Conservation (phyloP, 2,329 filamentous ascomycete genomes). For the Trichophyton simii region DNA sequence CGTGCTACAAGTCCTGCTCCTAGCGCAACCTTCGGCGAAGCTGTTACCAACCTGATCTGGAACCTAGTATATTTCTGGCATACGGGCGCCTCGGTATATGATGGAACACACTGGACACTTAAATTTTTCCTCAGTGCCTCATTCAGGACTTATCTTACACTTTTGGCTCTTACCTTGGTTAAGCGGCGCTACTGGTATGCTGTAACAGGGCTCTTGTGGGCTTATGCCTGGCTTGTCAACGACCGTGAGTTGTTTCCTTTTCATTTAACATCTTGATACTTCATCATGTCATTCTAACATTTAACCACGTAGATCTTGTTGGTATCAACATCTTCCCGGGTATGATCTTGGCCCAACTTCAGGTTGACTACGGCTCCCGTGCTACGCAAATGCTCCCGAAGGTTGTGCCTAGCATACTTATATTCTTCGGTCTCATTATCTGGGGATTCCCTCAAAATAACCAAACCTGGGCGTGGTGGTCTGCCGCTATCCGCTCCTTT, state of each 20-base stretch:
- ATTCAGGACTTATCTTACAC: conserved; percentile 32
- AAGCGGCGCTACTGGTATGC: conserved; percentile 25
- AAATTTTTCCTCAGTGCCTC: conserved; percentile 32
- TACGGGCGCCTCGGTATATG: conserved; percentile 29
- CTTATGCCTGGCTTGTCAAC: conserved; percentile 25
- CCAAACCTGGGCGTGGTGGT: conserved; percentile 17
- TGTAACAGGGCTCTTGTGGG: conserved; percentile 26
- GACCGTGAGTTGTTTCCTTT: conserved; percentile 14
- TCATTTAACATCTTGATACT: too few species aligned
- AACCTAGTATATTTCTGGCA: conserved; percentile 24
- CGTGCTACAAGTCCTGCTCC: conserved; percentile 8
- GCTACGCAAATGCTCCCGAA: conserved; percentile 15
- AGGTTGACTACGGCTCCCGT: conserved; percentile 16
- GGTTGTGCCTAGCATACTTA: conserved; percentile 15
- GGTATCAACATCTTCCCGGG: conserved; percentile 20
- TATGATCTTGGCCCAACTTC: conserved; percentile 19
- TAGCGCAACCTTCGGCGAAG: conserved; percentile 11
- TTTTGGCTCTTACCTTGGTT: conserved; percentile 30
- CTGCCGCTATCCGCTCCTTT: conserved; percentile 11
- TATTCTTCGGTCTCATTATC: conserved; percentile 17
- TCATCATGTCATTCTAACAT: neutral
- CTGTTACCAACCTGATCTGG: conserved; percentile 14
- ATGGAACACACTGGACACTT: conserved; percentile 34
- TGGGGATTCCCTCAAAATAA: conserved; percentile 19
- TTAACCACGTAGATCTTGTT: conserved; percentile 13